Base-by-base conservation (phyloP, 139 green algal species). In the Closterium sp. region DNA sequence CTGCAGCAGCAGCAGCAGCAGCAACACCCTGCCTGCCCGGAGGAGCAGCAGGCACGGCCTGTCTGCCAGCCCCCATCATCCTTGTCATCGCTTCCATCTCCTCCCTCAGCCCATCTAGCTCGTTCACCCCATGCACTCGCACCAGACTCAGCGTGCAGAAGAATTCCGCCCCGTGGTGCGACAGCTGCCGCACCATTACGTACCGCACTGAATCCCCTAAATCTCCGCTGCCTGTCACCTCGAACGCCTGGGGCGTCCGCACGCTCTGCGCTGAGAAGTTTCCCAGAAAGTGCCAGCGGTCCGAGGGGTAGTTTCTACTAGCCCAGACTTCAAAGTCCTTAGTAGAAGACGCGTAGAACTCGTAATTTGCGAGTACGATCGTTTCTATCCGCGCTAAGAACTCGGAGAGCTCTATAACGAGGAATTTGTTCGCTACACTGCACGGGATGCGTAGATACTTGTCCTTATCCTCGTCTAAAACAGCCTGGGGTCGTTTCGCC, bases 331-430 rank as follows among this genome's bases (percentile, higher is more conserved):
- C 88, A 45, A 96, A 96, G 24, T 95, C 92, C 6, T 91, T 88
- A 7, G 95, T 38, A 2, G 86, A 87, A 32, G 70, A 93, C 10
- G 85, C 86, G 94, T 96, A 96, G 89, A 96, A 96, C 92, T 96
- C 95, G 86, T 94, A 96, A 90, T 96, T 95, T 2, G 90, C 50
- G 31, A 96, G 87, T 50, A 95, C 92, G 4, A 96, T 31, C 27
- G 94, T 90, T 22, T 96, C 95, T 30, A 96, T 86, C 17, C 86
- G 31, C 32, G 90, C 92, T 10, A 89, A 22, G n/a, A 92, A 89
- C 34, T 96, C 88, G 11, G 87, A 91, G n/a, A 96, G 91, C 91
- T 96, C 94, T 19, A 96, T 94, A 19, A 96, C 95, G 29, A 96
- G 27, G 88, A 89, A 96, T 88, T 95, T 95, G 34, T 96, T 85